phyloP scores from a whole-genome alignment of 2,329 filamentous ascomycete genomes.

The Decorospora gaudefroyi region DNA sequence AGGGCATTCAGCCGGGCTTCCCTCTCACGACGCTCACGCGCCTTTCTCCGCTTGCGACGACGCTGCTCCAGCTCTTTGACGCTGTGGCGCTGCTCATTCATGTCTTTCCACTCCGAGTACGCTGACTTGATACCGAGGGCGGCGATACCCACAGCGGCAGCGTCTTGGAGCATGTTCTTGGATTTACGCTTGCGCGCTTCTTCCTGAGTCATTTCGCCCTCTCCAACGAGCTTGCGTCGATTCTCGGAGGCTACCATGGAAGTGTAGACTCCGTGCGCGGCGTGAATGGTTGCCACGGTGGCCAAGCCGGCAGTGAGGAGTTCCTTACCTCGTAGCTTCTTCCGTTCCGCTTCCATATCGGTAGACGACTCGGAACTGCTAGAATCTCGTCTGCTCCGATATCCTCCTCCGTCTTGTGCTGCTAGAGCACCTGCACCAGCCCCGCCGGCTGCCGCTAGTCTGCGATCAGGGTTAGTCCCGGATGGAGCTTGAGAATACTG shows the following conservation, averaged over 20 bases:
- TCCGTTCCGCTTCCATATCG: constrained; percentile 65
- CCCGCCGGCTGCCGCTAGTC: constrained; percentile 44
- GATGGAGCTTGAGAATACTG: constrained; percentile 46
- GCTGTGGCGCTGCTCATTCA: constrained; percentile 64
- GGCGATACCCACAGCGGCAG: constrained; percentile 68
- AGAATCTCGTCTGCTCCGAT: constrained; percentile 27
- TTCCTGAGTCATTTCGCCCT: constrained; percentile 66
- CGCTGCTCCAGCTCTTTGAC: constrained; percentile 60
- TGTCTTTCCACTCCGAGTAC: constrained; percentile 69
- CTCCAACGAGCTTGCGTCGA: constrained; percentile 61
- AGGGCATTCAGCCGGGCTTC: constrained; percentile 52
- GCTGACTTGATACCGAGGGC: constrained; percentile 70
- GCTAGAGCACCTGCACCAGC: constrained; percentile 47
- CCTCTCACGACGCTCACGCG: constrained; percentile 49
- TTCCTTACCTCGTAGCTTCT: constrained; percentile 69
- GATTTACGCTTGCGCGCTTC: constrained; percentile 66
- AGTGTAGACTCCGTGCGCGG: constrained; percentile 66
- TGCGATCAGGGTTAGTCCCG: constrained; percentile 46
- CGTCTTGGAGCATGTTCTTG: constrained; percentile 67
- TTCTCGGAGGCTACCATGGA: constrained; percentile 67
- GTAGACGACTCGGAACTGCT: constrained; percentile 58
- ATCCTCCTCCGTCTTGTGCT: constrained; percentile 26
- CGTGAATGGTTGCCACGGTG: constrained; percentile 70
- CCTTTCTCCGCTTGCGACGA: constrained; percentile 53
- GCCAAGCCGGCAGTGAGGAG: constrained; percentile 68